These are phyloP conservation scores for Phaeosphaeriaceae sp. DNA, from an alignment of 2,329 filamentous ascomycete species.

Conservation along the genomic window DNA sequence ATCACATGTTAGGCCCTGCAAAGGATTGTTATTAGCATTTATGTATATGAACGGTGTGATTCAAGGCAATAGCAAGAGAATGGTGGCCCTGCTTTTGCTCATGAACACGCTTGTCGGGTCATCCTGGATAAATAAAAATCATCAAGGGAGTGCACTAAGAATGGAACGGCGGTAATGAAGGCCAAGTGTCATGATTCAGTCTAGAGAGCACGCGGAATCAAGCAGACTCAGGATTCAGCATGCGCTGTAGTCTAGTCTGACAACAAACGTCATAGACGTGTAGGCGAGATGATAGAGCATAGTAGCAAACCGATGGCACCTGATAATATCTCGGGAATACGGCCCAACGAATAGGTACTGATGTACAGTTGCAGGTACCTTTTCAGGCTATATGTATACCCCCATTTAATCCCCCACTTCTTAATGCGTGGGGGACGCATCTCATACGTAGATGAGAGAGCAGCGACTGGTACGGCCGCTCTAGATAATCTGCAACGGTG, in stretches of 20 bases:
- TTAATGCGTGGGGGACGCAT: slow-evolving; percentile 9
- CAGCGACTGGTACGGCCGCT: no score
- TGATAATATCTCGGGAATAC: slow-evolving; percentile 2
- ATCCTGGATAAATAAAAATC: slow-evolving; percentile 16
- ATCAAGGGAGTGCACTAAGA: not conserved
- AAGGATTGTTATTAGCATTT: slow-evolving; percentile 1
- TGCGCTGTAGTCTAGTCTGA: not conserved
- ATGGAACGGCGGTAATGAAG: not conserved
- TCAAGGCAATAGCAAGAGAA: not conserved
- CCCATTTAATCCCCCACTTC: slow-evolving; percentile 3
- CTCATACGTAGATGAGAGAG: not conserved
- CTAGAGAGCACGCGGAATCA: not conserved
- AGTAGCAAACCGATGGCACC: slow-evolving; percentile 1
- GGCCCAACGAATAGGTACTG: slow-evolving; percentile 9
- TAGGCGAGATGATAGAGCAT: not conserved
- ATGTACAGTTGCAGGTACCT: slow-evolving; percentile 1
- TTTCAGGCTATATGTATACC: slow-evolving; percentile 13
- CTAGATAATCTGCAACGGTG: not conserved
- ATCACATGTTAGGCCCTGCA: slow-evolving; percentile 7
- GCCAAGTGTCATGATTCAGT: not conserved
- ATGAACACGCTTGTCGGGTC: slow-evolving; percentile 19
- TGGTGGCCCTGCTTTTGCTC: slow-evolving; percentile 8
- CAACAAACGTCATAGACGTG: not conserved
- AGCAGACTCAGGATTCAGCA: not conserved
- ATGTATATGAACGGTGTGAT: slow-evolving; percentile 21